phyloP scores from a whole-genome alignment of 2,329 filamentous ascomycete species.

The Trichothecium sympodiale region DNA sequence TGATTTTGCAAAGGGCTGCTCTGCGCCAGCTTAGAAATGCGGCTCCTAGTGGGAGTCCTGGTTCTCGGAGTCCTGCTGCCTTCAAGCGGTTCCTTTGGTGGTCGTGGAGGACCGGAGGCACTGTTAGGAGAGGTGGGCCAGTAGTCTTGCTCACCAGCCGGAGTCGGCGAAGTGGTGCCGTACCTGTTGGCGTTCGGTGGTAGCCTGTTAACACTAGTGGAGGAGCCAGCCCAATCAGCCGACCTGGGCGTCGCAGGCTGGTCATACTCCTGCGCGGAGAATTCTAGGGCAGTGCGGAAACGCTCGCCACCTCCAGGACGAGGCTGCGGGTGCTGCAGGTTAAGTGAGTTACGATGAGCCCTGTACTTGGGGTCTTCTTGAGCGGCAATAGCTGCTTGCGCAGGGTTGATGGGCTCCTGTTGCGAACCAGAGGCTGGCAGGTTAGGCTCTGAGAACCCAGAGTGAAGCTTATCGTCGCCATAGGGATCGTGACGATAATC shows the following conservation, averaged over 20 bases:
- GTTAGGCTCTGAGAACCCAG: slow-evolving; percentile 43
- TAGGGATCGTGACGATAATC: slow-evolving; percentile 42
- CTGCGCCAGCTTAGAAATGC: slow-evolving; percentile 41
- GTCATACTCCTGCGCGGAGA: slow-evolving; percentile 58
- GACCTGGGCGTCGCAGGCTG: slow-evolving; percentile 48
- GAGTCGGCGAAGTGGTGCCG: slow-evolving; percentile 30
- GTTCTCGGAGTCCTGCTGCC: slow-evolving; percentile 20
- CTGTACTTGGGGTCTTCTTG: slow-evolving; percentile 68
- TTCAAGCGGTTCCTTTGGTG: slow-evolving; percentile 52
- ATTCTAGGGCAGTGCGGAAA: slow-evolving; percentile 64
- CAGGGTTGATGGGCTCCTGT: slow-evolving; percentile 4
- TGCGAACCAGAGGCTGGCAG: slow-evolving; percentile 20
- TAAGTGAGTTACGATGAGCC: slow-evolving; percentile 69
- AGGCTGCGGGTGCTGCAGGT: slow-evolving; percentile 71
- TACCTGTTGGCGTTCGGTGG: slow-evolving; percentile 35
- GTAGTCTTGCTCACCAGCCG: slow-evolving; percentile 27
- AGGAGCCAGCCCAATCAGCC: slow-evolving; percentile 51
- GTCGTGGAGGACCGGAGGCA: slow-evolving; percentile 37
- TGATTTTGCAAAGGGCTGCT: slow-evolving; percentile 46
- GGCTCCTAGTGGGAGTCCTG: slow-evolving; percentile 34
- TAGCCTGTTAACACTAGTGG: slow-evolving; percentile 45
- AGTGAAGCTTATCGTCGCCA: slow-evolving; percentile 49
- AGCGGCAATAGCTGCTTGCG: too few relatives aligned
- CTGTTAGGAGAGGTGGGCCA: slow-evolving; percentile 30
- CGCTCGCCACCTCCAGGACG: slow-evolving; percentile 62